Base-by-base conservation (phyloP, 352 stramenopile species). In the Globisporangium cylindrosporum region DNA sequence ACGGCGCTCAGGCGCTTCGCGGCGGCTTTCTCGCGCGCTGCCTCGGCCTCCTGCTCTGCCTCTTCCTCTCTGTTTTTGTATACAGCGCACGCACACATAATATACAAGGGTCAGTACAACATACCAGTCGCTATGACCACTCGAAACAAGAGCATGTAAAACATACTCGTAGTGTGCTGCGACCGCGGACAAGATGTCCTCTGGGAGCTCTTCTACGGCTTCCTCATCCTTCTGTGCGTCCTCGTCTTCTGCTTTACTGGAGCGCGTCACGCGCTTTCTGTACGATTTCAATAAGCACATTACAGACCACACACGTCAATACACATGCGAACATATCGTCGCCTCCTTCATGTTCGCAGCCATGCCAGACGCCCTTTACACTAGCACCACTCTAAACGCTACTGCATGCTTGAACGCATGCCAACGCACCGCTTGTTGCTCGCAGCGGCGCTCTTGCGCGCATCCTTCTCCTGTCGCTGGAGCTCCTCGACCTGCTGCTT, bases 171-270 rank as follows among this genome's bases (percentile, higher is more conserved):
- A 74, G 22, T 80, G 79, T 29, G 83, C 86, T 24, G 85, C 86
- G 32, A 94, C 71, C 15, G 82, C 86, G 8, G 77, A 82, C 43
- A 94, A 51, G 41, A 94, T 76, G 27, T 94, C 84, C 0, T 78
- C 81, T 0, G 84, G 71, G 10, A 94, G 77, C 62, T 92, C 79
- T 10, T 73, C 71, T 3, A 84, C 76, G 1, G 63, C 75, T 6
- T 74, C 57, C 3, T 59, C 68, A 7, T 75, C 60, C 6, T 71
- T 75, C 24, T 61, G 43, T 25, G 25, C 61, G 68, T 64, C 10
- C 32, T 72, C 70, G 48, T 0, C 41, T 27, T 58, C 27, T 73
- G 29, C 10, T n/a, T 62, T 38, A 25, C 43, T 60, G 10, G 67
- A 24, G 48, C 67, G 67, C 41, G 60, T 48, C 29, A 58, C 20